Evolutionary conservation across 805 yeast genomes (phyloP), one percentile per base, ranked within the genome.

Genomic region (Candida glaebosa): DNA sequence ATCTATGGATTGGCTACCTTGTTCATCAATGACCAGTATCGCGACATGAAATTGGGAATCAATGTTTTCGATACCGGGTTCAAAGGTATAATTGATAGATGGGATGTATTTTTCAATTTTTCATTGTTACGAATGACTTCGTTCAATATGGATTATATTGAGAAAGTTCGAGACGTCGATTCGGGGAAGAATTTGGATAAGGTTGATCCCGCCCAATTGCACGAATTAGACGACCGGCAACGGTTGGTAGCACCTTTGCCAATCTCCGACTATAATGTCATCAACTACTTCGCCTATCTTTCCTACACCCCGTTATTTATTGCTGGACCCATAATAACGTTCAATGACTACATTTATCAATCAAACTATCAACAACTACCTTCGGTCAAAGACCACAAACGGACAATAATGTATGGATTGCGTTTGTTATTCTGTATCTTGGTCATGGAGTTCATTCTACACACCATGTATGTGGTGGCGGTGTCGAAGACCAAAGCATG

Each of bases 51-150:
- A 17, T 73, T 76, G 36, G 82, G 78, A 0, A 58, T 86, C n/a
- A 57, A 69, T 0, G 63, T 75, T 28, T 60, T 86, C 51, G 96
- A 88, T 53, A 51, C 64, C 19, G 74, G 76, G 0, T 83, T 76
- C 51, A 74, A 75, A 37, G 97, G 98, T 1, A 74, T 90, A 10
- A 82, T 93, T 46, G 72, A 80, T 14, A 75, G 98, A 52, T 93
- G 99, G 99, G 97, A 93, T 57, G 97, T 93, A 3, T 87, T 86
- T 52, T 93, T 81, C 73, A 93, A 93, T 63, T 89, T 95, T 63
- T 84, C 96, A 1, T 66, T 91, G 45, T 71, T 93, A 40, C 75
- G 97, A 54, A 79, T 89, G 75, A 65, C 93, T 35, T 87, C 96
- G 44, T 93, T 75, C 61, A 85, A 87, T 48, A 57, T 87, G 47